Evolutionary conservation across 305 asterid species (phyloP).

Genomic region (Coffea humblotiana): DNA sequence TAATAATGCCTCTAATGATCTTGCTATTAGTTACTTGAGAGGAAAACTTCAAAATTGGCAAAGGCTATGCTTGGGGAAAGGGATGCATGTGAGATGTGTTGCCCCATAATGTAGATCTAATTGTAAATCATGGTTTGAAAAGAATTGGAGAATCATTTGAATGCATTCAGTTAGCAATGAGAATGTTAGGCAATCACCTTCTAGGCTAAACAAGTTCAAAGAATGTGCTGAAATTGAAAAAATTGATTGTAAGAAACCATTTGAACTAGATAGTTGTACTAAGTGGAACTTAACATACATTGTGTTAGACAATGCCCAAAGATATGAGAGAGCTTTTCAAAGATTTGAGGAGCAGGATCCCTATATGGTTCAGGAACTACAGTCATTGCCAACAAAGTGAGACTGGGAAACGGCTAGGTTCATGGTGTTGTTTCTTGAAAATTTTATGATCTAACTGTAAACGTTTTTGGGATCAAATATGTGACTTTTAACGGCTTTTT

Average conservation of each 20-base stretch:
- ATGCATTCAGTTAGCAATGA: background rate
- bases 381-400: background rate
- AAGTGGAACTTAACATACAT: too few species aligned
- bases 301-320: too few species aligned
- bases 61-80: background rate
- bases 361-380: background rate
- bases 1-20: constrained; percentile 19
- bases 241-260: too few species aligned
- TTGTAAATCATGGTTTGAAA: too few species aligned
- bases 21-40: background rate
- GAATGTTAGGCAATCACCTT: background rate
- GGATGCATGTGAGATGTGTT: background rate
- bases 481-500: background rate
- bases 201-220: background rate
- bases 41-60: background rate
- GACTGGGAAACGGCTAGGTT: background rate
- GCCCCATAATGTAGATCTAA: background rate
- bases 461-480: background rate
- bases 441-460: background rate
- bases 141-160: background rate
- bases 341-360: background rate
- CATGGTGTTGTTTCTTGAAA: background rate
- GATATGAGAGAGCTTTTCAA: too few species aligned
- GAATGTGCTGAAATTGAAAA: too few species aligned
- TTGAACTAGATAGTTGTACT: too few species aligned